These are phyloP conservation scores for Talaromyces ruber DNA, from an alignment of 495 filamentous ascomycete species.

Conservation along the genomic window DNA sequence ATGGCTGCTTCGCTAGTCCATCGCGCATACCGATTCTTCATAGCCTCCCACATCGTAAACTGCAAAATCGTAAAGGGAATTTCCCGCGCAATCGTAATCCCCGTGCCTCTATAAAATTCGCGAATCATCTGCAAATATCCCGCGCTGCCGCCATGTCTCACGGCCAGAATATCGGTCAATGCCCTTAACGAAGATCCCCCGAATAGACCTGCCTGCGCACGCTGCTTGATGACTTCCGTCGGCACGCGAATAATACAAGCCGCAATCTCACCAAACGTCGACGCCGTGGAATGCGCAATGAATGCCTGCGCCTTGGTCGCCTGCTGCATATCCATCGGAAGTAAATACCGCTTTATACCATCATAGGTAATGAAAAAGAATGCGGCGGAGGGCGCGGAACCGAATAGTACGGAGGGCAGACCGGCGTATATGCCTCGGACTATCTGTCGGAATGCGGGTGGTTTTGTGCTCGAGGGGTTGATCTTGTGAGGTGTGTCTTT, in stretches of 20 bases:
- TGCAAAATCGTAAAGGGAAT: conserved; percentile 96
- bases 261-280: conserved; percentile 79
- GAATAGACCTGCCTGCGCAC: conserved; percentile 79
- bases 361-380: conserved; percentile 99
- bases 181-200: conserved; percentile 40
- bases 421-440: conserved; percentile 69
- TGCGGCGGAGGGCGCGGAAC: conserved; percentile 90
- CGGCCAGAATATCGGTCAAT: conserved; percentile 59
- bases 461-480: conserved; percentile 21
- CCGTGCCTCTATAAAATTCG: conserved; percentile 85
- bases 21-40: conserved; percentile 55
- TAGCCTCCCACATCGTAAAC: conserved; percentile 92
- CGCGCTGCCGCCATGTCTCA: conserved; percentile 28
- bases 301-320: conserved; percentile 22
- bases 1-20: conserved; percentile 7
- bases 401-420: conserved; percentile 57
- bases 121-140: conserved; percentile 53
- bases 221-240: conserved; percentile 95
- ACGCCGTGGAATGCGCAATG: conserved; percentile 75
- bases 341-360: conserved; percentile 53
- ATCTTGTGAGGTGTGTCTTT: conserved; percentile 52
- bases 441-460: conserved; percentile 32
- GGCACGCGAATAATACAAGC: conserved; percentile 90
- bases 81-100: conserved; percentile 86
- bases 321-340: conserved; percentile 17